These are phyloP conservation scores for Saccharomycopsis malanga DNA, from an alignment of 805 yeast genomes.

Conservation along the genomic window DNA sequence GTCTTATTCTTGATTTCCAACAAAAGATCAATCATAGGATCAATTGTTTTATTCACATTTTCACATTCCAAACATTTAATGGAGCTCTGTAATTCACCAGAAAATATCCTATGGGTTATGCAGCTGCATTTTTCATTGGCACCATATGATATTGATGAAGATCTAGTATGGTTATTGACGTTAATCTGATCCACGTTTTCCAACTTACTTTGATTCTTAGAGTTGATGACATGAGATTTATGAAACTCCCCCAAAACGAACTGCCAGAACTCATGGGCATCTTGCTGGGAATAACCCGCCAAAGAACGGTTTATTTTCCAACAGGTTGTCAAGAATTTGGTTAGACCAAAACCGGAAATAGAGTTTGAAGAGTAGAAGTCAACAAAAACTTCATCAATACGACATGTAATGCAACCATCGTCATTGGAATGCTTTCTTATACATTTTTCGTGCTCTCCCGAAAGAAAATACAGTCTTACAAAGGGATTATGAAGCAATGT, in stretches of 20 bases:
- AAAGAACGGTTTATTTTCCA: slow-evolving; percentile 80
- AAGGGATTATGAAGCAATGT: slow-evolving; percentile 86
- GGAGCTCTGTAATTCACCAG: slow-evolving; percentile 76
- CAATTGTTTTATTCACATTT: slow-evolving; percentile 52
- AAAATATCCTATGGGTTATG: slow-evolving; percentile 73
- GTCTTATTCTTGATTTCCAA: slow-evolving; percentile 54
- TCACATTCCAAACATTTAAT: slow-evolving; percentile 68
- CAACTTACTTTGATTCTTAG: not conserved
- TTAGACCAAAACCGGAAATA: slow-evolving; percentile 71
- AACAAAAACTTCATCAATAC: slow-evolving; percentile 69
- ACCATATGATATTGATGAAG: slow-evolving; percentile 15
- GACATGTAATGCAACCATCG: slow-evolving; percentile 67
- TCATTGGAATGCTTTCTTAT: slow-evolving; percentile 27
- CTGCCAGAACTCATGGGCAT: slow-evolving; percentile 97
- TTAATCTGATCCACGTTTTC: slow-evolving; percentile 26
- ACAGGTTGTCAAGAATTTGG: slow-evolving; percentile 72
- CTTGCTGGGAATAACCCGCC: slow-evolving; percentile 96
- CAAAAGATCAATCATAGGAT: slow-evolving; percentile 86
- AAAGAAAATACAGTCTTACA: slow-evolving; percentile 67
- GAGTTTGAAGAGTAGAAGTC: slow-evolving; percentile 62
- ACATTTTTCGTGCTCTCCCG: slow-evolving; percentile 64
- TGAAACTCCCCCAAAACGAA: slow-evolving; percentile 84
- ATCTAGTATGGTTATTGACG: slow-evolving; percentile 21
- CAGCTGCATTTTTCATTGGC: slow-evolving; percentile 49
- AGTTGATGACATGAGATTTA: slow-evolving; percentile 30